A percentile compares a stretch with the other conserved stretches of the same genome.
Conservation (phyloP, 2,329 filamentous ascomycete species). For the Diplocarpon mali region DNA sequence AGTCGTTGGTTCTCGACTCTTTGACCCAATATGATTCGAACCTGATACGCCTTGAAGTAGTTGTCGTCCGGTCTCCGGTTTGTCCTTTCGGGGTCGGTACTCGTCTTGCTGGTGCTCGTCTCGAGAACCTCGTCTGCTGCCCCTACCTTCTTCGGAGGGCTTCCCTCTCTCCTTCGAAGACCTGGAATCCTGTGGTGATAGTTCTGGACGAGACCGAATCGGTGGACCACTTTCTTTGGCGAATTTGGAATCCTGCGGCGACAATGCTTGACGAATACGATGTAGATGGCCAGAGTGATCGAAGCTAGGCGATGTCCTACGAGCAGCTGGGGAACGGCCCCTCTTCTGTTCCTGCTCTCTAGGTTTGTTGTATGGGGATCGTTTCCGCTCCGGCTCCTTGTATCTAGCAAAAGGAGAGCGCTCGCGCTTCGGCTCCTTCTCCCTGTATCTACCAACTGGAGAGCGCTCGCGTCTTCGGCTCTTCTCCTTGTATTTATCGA, state of each 20-base stretch:
- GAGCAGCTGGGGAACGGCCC: constrained; percentile 13
- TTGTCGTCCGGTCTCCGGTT: constrained; percentile 12
- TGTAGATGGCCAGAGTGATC: constrained; percentile 23
- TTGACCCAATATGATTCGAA: no score
- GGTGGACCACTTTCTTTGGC: constrained; percentile 8
- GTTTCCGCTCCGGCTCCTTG: constrained; percentile 16
- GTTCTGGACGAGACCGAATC: constrained; percentile 15
- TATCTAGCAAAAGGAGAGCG: constrained; percentile 8
- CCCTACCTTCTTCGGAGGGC: constrained; percentile 14
- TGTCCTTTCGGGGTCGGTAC: constrained; percentile 16
- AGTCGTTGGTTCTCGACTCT: no score
- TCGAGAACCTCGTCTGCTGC: constrained; percentile 4
- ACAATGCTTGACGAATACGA: constrained; percentile 18
- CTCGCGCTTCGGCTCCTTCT: constrained; percentile 16
- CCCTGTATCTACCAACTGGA: constrained; percentile 9
- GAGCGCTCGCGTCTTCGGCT: constrained; percentile 16
- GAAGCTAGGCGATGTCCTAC: constrained; percentile 20
- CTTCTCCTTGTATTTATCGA: constrained; percentile 15
- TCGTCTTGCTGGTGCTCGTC: constrained; percentile 23
- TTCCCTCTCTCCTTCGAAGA: constrained; percentile 8
- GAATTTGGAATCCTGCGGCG: constrained; percentile 20
- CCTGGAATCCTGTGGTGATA: constrained; percentile 21
- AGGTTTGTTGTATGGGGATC: constrained; percentile 9
- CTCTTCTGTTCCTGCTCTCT: constrained; percentile 18
- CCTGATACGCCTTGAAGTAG: constrained; percentile 16